Base-by-base conservation (phyloP, 1,284 basidiomycete species). In the Ustilago loliicola region DNA sequence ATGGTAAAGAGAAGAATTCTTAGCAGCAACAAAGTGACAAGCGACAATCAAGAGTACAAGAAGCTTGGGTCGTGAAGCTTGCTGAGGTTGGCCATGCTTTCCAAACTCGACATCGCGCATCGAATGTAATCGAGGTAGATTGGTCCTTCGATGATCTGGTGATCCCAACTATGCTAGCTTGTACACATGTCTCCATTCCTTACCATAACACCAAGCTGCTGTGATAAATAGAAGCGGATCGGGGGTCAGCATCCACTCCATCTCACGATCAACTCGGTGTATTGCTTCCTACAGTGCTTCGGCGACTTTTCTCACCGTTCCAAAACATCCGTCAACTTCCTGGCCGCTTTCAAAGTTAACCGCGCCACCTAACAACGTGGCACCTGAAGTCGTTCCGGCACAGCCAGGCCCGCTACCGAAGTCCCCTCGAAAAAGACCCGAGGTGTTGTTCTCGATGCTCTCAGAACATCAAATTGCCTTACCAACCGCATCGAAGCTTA, bases 381-480 rank as follows among this genome's bases (percentile, higher is more conserved):
- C 45, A 47, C 36, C 11, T 34, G 11, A 34, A 34, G 32, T 11
- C 7, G 32, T 34, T 34, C 32, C 11, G 32, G 11, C 32, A 34
- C 36, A 38, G 36, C 36, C 36, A 38, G 17, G 13, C 17, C 36
- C 8, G 36, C 36, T 10, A 38, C 36, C 36, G 19, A 47, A 23
- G 25, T 13, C 25, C 48, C 25, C 17, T 21, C 25, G 8, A 27
- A 13, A 11, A 29, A 27, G 5, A 50, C 13, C 3, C 25, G 48
- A 50, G 27, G 1, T 50, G 9, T 50, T 50, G 48, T 6, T 11
- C 42, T 50, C 48, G 48, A 50, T 50, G 48, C 48, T 50, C 48
- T 50, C 27, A 29, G 27, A 50, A 50, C 13, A 27, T 8, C 48
- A 15, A 50, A 5, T 27, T 50, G 42, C 11, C 40, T 7, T 23